These are phyloP conservation scores for Mucor sp. DNA, from an alignment of 371 early-diverging fungal genomes.

Conservation along the genomic window DNA sequence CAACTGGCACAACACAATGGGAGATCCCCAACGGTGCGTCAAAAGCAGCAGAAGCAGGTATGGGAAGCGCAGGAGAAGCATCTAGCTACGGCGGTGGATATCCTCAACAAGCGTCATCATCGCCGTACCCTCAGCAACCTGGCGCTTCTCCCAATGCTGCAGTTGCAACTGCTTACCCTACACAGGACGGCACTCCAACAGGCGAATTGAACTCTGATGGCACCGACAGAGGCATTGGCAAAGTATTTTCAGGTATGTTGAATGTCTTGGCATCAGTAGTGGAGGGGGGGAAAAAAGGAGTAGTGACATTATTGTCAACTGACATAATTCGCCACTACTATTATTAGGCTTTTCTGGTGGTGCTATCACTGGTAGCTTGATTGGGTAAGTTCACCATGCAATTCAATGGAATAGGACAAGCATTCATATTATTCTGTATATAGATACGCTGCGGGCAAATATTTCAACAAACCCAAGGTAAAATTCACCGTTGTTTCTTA, in stretches of 20 bases:
- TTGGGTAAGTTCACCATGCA: conserved; percentile 12
- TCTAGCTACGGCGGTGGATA: conserved; percentile 20
- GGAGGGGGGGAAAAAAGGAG: neutral
- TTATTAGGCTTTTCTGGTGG: conserved; percentile 21
- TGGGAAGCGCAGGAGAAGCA: conserved; percentile 24
- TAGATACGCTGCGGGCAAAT: conserved; percentile 27
- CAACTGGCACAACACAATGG: conserved; percentile 47
- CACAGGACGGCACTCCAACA: conserved; percentile 5
- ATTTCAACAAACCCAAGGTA: conserved; percentile 4
- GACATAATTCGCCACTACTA: neutral
- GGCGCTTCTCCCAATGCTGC: neutral
- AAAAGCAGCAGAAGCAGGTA: conserved; percentile 6
- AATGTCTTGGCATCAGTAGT: neutral
- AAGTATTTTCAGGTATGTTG: conserved; percentile 13
- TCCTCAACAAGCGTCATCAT: conserved; percentile 16
- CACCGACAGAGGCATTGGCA: conserved; percentile 12
- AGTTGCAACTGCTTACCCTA: neutral
- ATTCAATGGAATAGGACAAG: neutral
- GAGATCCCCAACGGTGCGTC: conserved; percentile 27
- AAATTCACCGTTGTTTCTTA: neutral
- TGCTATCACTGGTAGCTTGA: conserved; percentile 21
- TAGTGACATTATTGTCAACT: neutral
- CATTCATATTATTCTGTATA: neutral
- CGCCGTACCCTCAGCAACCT: conserved; percentile 8
- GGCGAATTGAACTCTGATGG: neutral